Conservation (phyloP, 768 basidiomycete species). For the Serendipita sp. region DNA sequence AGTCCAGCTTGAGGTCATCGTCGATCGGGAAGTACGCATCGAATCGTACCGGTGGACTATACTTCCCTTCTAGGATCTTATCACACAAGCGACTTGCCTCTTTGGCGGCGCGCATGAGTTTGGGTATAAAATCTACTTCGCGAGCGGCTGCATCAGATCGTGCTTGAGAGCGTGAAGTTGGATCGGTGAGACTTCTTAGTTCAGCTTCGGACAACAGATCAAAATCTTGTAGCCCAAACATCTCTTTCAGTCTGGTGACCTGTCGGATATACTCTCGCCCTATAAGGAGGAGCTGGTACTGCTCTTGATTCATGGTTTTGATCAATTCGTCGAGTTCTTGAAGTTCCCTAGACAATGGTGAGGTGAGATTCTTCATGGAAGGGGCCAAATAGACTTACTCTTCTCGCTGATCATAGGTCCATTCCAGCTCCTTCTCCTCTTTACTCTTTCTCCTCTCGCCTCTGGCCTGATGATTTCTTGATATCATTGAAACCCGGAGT, state of each 20-base stretch:
- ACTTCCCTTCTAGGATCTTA: neutral
- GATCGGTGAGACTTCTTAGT: neutral
- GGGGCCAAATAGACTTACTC: neutral
- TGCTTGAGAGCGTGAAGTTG: neutral
- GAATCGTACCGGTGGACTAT: neutral
- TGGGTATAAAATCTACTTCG: neutral
- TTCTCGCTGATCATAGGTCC: neutral
- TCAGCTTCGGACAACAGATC: neutral
- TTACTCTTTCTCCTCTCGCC: neutral
- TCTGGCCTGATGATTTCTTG: neutral
- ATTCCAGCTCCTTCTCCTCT: slow-evolving; percentile 1
- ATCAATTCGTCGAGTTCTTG: neutral
- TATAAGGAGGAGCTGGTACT: neutral
- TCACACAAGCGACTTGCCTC: neutral
- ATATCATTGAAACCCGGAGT: neutral
- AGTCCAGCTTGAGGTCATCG: neutral
- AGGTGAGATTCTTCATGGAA: neutral
- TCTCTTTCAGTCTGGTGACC: neutral
- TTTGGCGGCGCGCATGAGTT: neutral
- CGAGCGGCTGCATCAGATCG: neutral
- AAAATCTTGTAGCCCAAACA: neutral
- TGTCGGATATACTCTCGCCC: slow-evolving; percentile 1
- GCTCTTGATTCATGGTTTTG: neutral
- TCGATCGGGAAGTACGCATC: neutral
- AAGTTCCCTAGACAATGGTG: neutral